Conservation (phyloP, 2,329 filamentous ascomycete genomes). For the Herpotrichia juniperi region DNA sequence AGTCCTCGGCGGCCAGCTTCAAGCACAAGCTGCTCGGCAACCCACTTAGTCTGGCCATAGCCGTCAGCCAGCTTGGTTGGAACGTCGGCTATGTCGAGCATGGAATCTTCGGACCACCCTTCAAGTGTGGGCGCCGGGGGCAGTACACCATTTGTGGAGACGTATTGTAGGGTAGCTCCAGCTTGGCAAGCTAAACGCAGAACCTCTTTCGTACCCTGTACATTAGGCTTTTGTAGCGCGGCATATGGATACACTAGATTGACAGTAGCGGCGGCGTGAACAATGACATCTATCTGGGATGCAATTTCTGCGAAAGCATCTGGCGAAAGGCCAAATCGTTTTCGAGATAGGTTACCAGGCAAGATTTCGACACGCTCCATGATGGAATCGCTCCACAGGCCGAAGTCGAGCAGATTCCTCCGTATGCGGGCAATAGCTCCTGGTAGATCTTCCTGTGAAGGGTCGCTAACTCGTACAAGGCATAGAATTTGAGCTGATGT, state of each 20-base stretch:
- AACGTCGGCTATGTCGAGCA: constrained; percentile 71
- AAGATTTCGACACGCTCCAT: constrained; percentile 79
- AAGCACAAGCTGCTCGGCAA: constrained; percentile 74
- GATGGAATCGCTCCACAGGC: constrained; percentile 77
- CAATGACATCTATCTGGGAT: constrained; percentile 70
- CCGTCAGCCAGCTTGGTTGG: constrained; percentile 72
- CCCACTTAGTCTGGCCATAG: constrained; percentile 83
- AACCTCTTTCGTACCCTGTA: constrained; percentile 79
- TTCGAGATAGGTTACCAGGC: constrained; percentile 73
- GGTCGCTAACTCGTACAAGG: constrained; percentile 74
- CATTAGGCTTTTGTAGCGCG: constrained; percentile 74
- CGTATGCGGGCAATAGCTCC: constrained; percentile 75
- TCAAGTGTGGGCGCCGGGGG: constrained; percentile 65
- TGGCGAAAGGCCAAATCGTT: constrained; percentile 70
- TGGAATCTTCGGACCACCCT: constrained; percentile 74
- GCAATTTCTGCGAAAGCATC: constrained; percentile 71
- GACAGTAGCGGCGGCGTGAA: constrained; percentile 79
- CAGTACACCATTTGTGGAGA: constrained; percentile 81
- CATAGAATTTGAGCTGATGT: constrained; percentile 74
- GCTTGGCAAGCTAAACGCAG: constrained; percentile 71
- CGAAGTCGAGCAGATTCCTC: constrained; percentile 77
- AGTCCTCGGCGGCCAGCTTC: constrained; percentile 73
- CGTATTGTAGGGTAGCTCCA: constrained; percentile 76
- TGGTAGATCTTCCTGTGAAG: constrained; percentile 66
- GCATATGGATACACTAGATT: constrained; percentile 79